Percentiles rank a stretch among this genome's conserved stretches.
Evolutionary conservation across 306 rosid species (phyloP).

Genomic region (Nissolia schottii): DNA sequence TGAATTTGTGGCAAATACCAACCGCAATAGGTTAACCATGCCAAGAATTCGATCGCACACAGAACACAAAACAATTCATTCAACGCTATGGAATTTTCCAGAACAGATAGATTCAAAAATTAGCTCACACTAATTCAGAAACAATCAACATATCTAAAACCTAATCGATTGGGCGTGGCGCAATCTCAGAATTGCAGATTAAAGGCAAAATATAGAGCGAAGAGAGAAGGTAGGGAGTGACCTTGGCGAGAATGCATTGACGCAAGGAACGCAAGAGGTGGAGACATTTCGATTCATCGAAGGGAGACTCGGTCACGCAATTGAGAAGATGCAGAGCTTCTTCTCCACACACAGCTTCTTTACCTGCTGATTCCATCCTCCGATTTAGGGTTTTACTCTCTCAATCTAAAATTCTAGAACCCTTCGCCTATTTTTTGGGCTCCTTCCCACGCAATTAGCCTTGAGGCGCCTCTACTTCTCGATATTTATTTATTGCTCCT

Average conservation of each 20-base stretch:
- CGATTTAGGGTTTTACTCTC: slow-evolving; percentile 28
- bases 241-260: slow-evolving; percentile 72
- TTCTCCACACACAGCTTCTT: slow-evolving; percentile 55
- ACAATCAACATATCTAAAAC: no score
- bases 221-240: slow-evolving; percentile 16
- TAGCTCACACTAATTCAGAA: no score
- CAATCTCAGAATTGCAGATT: no score
- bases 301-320: slow-evolving; percentile 63
- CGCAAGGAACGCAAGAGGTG: slow-evolving; percentile 61
- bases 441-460: background rate
- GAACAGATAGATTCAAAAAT: background rate
- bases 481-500: background rate
- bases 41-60: no score
- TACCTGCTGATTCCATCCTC: slow-evolving; percentile 25
- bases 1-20: no score
- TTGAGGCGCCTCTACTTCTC: background rate
- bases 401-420: background rate
- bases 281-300: slow-evolving; percentile 62
- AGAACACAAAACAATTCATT: background rate
- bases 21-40: no score
- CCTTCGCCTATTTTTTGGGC: background rate
- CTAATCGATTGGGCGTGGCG: no score
- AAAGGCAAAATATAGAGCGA: no score
- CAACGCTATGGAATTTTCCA: background rate
- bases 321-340: slow-evolving; percentile 76